Percentiles rank a stretch among this genome's conserved stretches.
phyloP scores from a whole-genome alignment of 1,284 basidiomycete genomes.

The Apiotrichum montevideense region DNA sequence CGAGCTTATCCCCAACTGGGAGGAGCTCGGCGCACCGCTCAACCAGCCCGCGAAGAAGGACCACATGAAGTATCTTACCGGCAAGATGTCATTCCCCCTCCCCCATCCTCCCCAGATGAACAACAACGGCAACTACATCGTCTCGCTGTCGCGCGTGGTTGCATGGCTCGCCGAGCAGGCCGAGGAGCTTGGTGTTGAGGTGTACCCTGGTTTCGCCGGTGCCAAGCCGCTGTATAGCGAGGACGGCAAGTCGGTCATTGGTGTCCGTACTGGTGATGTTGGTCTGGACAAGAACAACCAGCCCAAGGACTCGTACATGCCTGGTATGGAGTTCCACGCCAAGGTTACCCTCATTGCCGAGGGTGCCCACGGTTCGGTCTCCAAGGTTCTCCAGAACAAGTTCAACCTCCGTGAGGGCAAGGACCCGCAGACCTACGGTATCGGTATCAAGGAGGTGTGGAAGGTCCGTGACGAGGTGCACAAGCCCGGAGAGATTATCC shows the following conservation, averaged over 20 bases:
- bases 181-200: conserved; percentile 79
- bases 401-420: conserved; percentile 70
- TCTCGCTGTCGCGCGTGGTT: conserved; percentile 81
- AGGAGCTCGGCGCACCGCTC: conserved; percentile 56
- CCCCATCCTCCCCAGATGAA: conserved; percentile 97
- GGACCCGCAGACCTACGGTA: conserved; percentile 92
- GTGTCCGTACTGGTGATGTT: conserved; percentile 91
- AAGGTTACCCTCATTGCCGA: conserved; percentile 94
- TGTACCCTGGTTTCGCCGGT: conserved; percentile 95
- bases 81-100: conserved; percentile 66
- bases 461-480: conserved; percentile 72
- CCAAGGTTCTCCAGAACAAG: conserved; percentile 71
- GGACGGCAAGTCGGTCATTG: conserved; percentile 63
- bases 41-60: conserved; percentile 74
- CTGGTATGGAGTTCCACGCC: conserved; percentile 93
- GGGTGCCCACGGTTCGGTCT: conserved; percentile 88
- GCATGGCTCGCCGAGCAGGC: conserved; percentile 87
- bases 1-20: conserved; percentile 88
- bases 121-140: conserved; percentile 90
- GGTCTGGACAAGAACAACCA: conserved; percentile 73
- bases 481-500: conserved; percentile 77
- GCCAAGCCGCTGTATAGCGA: conserved; percentile 71
- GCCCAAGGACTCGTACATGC: conserved; percentile 86
- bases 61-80: conserved; percentile 81
- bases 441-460: conserved; percentile 98